These are phyloP conservation scores for Salix brachista DNA, from an alignment of 345 rosid species.

Conservation along the genomic window DNA sequence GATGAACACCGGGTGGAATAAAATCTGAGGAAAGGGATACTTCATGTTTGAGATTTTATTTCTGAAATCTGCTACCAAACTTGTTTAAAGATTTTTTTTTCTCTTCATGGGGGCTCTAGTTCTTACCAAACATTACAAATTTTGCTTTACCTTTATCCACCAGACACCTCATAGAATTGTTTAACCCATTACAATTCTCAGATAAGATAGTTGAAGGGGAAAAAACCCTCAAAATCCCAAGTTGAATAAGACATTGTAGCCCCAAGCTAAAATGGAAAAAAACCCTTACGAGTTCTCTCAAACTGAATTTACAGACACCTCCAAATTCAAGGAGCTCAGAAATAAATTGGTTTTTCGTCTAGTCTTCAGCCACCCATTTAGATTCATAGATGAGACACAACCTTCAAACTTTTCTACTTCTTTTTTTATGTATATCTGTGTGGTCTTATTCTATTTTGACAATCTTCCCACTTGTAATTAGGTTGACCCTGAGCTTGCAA, in stretches of 20 bases:
- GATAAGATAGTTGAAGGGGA: neutral
- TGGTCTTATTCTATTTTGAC: conserved; percentile 11
- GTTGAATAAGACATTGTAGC: too few species aligned
- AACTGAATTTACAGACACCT: neutral
- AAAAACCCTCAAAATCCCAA: neutral
- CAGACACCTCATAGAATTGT: neutral
- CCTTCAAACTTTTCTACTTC: neutral
- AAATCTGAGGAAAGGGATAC: neutral
- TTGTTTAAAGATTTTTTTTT: too few species aligned
- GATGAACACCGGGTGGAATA: neutral
- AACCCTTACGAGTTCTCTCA: neutral
- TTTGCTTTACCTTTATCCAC: neutral
- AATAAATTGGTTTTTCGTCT: neutral
- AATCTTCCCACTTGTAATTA: conserved; percentile 25
- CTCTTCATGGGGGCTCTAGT: too few species aligned
- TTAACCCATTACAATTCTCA: neutral
- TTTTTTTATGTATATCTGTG: neutral
- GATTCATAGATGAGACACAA: neutral
- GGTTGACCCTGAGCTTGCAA: conserved; percentile 98
- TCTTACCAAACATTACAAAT: neutral
- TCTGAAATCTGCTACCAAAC: too few species aligned
- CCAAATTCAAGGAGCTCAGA: neutral
- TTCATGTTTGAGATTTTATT: too few species aligned
- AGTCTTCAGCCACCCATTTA: neutral
- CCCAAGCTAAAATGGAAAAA: neutral